A percentile compares a stretch with the other conserved stretches of the same genome.
These are phyloP conservation scores for Cystofilobasidium bisporidii DNA, from an alignment of 768 basidiomycete species.

Conservation along the genomic window DNA sequence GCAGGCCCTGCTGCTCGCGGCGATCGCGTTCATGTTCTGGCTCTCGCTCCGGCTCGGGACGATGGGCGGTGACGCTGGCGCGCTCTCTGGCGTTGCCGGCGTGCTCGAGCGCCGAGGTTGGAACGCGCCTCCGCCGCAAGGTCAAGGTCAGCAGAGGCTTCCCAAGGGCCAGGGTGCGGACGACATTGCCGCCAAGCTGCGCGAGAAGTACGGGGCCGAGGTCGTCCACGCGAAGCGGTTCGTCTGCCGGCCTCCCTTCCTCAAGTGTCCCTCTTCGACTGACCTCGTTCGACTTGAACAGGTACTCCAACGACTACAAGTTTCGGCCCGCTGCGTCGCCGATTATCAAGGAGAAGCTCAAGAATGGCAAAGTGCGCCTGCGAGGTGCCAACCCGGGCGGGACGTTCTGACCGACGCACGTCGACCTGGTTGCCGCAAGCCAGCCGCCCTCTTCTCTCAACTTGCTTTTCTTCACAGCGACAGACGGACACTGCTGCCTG, in stretches of 20 bases:
- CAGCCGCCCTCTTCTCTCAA: no score
- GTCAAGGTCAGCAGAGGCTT: not conserved
- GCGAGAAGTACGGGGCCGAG: conserved; percentile 19
- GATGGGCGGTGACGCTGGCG: not conserved
- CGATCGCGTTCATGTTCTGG: conserved; percentile 19
- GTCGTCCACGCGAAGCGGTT: conserved; percentile 25
- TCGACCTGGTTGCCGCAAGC: no score
- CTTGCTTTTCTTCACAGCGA: no score
- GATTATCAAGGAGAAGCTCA: conserved; percentile 21
- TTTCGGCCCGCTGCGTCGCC: conserved; percentile 18
- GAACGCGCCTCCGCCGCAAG: not conserved
- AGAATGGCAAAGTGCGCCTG: conserved; percentile 21
- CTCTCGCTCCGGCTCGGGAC: conserved; percentile 12
- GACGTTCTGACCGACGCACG: not conserved
- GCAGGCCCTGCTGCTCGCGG: conserved; percentile 21
- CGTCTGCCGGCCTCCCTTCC: not conserved
- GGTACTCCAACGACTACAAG: conserved; percentile 24
- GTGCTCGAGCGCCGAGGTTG: not conserved
- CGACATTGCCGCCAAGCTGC: not conserved
- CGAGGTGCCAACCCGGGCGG: conserved; percentile 24
- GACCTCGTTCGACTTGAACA: not conserved
- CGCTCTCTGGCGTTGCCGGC: not conserved
- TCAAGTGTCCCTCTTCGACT: no score
- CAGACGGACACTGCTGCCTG: no score
- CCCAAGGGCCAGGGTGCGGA: not conserved